Evolutionary conservation across 768 basidiomycete species (phyloP).

Genomic region (Mycena latifolia): DNA sequence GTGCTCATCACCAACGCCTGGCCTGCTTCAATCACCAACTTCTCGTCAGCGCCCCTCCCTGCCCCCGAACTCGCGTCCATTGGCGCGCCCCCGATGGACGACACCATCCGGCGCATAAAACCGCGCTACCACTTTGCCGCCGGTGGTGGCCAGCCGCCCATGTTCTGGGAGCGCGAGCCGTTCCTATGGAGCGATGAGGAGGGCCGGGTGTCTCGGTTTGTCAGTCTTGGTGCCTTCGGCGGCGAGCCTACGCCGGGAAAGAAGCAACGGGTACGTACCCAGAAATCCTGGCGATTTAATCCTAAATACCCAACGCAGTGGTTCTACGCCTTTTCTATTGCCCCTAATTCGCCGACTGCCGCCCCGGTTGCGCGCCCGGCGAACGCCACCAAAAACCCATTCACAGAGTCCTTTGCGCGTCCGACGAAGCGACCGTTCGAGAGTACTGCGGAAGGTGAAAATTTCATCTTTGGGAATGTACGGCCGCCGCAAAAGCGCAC

Average conservation of each 20-base stretch:
- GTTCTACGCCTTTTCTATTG: conserved; percentile 97
- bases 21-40: conserved; percentile 73
- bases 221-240: conserved; percentile 92
- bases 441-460: conserved; percentile 59
- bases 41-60: conserved; percentile 68
- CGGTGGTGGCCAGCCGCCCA: conserved; percentile 70
- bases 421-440: conserved; percentile 68
- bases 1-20: conserved; percentile 86
- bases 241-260: conserved; percentile 69
- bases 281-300: background rate
- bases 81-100: conserved; percentile 72
- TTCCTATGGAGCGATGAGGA: conserved; percentile 85
- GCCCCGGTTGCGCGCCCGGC: conserved; percentile 59
- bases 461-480: conserved; percentile 78
- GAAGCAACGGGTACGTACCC: conserved; percentile 82
- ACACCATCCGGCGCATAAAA: conserved; percentile 72
- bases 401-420: conserved; percentile 55
- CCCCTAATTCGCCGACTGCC: conserved; percentile 59
- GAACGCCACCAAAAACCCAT: conserved; percentile 82
- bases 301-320: conserved; percentile 65
- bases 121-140: conserved; percentile 92
- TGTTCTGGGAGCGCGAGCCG: conserved; percentile 97
- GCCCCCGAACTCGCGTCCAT: conserved; percentile 56
- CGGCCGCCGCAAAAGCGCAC: conserved; percentile 69
- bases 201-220: conserved; percentile 79